A percentile compares a stretch with the other conserved stretches of the same genome.
Conservation (phyloP, 2,329 filamentous ascomycete genomes). For the Neophaeococcomyces aloes region DNA sequence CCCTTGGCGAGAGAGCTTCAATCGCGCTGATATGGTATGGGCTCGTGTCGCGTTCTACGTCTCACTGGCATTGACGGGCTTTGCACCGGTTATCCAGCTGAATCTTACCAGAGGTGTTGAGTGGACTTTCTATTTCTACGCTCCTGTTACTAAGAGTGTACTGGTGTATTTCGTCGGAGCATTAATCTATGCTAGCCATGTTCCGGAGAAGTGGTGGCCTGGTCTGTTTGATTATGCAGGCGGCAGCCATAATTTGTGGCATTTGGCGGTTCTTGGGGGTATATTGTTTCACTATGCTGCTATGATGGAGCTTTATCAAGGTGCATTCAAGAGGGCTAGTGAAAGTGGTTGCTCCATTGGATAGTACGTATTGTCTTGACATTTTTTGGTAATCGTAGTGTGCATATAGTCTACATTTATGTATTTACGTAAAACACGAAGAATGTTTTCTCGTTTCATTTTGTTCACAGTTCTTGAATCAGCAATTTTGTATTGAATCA, state of each 20-base stretch:
- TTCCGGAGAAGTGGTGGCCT: slow-evolving; percentile 86
- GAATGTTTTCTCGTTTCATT: too few species aligned
- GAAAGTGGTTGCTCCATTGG: slow-evolving; percentile 23
- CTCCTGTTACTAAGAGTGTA: slow-evolving; percentile 73
- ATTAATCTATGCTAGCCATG: slow-evolving; percentile 76
- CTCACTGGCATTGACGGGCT: slow-evolving; percentile 74
- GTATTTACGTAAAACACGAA: too few species aligned
- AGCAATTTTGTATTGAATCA: too few species aligned
- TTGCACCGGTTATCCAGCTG: slow-evolving; percentile 78
- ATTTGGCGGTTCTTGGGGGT: slow-evolving; percentile 82
- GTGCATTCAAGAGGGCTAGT: slow-evolving; percentile 59
- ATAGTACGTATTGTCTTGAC: too few species aligned
- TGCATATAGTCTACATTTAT: too few species aligned
- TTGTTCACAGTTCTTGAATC: too few species aligned
- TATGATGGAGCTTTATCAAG: slow-evolving; percentile 88
- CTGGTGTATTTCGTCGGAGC: slow-evolving; percentile 78
- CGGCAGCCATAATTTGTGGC: slow-evolving; percentile 95
- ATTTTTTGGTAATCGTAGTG: too few species aligned
- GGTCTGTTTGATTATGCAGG: slow-evolving; percentile 93
- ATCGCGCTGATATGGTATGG: slow-evolving; percentile 86
- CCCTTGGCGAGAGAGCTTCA: slow-evolving; percentile 94
- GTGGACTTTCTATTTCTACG: slow-evolving; percentile 84
- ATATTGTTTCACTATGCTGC: slow-evolving; percentile 96
- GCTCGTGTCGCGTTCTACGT: slow-evolving; percentile 85
- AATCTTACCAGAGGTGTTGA: slow-evolving; percentile 62